Percentiles rank a stretch among this genome's conserved stretches.
phyloP scores from a whole-genome alignment of 306 rosid genomes.

The Sicyos baderoa region DNA sequence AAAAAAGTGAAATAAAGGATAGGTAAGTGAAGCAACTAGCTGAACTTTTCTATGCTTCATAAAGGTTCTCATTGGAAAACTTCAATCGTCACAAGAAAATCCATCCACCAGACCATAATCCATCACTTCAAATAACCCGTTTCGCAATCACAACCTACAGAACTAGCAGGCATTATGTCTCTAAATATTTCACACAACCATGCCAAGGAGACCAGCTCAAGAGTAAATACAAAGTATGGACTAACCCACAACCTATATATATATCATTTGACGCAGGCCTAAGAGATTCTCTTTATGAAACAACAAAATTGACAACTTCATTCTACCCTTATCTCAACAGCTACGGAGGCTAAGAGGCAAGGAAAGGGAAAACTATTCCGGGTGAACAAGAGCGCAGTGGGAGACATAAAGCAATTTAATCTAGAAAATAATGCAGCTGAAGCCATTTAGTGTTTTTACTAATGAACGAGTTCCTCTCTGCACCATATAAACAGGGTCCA shows the following conservation, averaged over 20 bases:
- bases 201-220: not conserved
- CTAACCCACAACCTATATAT: not conserved
- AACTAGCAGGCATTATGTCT: not conserved
- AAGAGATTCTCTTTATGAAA: not conserved
- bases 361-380: not conserved
- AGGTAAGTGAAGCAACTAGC: not conserved
- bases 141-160: not conserved
- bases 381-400: not conserved
- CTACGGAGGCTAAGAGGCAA: not conserved
- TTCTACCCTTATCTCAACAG: not conserved
- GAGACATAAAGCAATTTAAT: not conserved
- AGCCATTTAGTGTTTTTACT: not conserved
- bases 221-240: not conserved
- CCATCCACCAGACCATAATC: not conserved
- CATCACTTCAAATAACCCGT: not conserved
- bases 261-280: not conserved
- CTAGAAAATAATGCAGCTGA: not conserved
- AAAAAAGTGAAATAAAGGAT: not conserved
- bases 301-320: not conserved
- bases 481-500: not conserved
- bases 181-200: not conserved
- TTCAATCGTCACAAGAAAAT: not conserved
- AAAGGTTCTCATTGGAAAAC: not conserved
- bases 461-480: constrained; percentile 1
- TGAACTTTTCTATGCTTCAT: not conserved